Base-by-base conservation (phyloP, 257 asterid genomes). In the Solanum megistacrolobum region DNA sequence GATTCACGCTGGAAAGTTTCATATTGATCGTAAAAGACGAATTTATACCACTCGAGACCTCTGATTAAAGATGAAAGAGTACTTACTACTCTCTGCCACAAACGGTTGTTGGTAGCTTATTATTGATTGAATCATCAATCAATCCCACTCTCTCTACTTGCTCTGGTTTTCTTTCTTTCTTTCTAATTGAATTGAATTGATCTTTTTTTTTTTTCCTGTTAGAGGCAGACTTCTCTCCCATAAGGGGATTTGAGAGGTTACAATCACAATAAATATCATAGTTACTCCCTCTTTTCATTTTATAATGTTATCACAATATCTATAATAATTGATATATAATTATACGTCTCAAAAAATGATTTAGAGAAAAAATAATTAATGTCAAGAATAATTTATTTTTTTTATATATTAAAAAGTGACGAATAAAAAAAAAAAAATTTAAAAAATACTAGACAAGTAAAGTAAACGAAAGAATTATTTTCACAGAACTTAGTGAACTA, bases 1-100 rank as follows among this genome's bases (percentile, higher is more conserved):
- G 3, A 52, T 52, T 52, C 1, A 0, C 4, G 9, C 0, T 0
- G 23, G 0, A 18, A 55, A 55, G 2, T 55, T 0, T 0, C 20
- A 46, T 46, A 46, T 46, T 46, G 18, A 0, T 12, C 5, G 1
- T 43, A 43, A 43, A 46, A 46, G 18, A 3, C 1, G 3, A 46
- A 46, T 46, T 46, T 46, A 43, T 43, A 4, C 5, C 52, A 43
- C 0, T 55, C 5, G 0, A 55, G 9, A 55, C 1, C 1, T 20
- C 11, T 55, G 0, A 55, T 55, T 55, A 55, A 55, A 1, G 1
- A 55, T 55, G n/a, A 55, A 55, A 0, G 1, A 55, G 0, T 55
- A 55, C 5, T 20, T 55, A 20, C n/a, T 0, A 55, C 2, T 55
- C 25, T 6, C 4, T 9, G 7, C 1, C n/a, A 16, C 62, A 52